Conservation (phyloP, 78 protist genomes). For the Pelomyxa schiedti region DNA sequence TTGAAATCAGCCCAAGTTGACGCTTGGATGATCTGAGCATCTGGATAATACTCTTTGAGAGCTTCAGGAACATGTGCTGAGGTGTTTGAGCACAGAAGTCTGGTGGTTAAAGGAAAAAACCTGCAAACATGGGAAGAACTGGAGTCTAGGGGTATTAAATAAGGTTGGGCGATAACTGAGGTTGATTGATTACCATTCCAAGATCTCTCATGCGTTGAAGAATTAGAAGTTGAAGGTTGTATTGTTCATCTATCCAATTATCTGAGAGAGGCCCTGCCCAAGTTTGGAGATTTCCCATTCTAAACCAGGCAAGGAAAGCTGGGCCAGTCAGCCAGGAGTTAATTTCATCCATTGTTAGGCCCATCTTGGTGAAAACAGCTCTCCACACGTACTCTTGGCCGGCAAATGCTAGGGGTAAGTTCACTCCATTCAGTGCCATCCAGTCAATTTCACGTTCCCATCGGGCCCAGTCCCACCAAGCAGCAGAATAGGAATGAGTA, state of each 20-base stretch:
- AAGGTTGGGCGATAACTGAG: slow-evolving; percentile 50
- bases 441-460: slow-evolving; percentile 48
- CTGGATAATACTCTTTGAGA: background rate
- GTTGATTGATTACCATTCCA: slow-evolving; percentile 35
- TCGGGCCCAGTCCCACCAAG: slow-evolving; percentile 5
- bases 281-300: slow-evolving; percentile 41
- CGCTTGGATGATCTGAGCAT: background rate
- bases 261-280: slow-evolving; percentile 42
- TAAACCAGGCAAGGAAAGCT: slow-evolving; percentile 55
- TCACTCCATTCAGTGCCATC: slow-evolving; percentile 56
- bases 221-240: slow-evolving; percentile 2
- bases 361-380: background rate
- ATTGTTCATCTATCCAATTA: background rate
- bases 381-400: slow-evolving; percentile 33
- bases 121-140: background rate
- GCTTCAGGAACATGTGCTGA: slow-evolving; percentile 43
- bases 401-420: slow-evolving; percentile 27
- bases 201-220: slow-evolving; percentile 14
- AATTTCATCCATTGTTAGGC: slow-evolving; percentile 11
- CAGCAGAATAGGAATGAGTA: slow-evolving; percentile 1
- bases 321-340: slow-evolving; percentile 30
- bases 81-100: too few relatives aligned
- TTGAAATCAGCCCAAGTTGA: slow-evolving; percentile 13
- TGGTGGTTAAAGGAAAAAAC: too few relatives aligned
- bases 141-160: too few relatives aligned